phyloP scores from a whole-genome alignment of 2,329 filamentous ascomycete genomes.

The Exophiala aquamarina region DNA sequence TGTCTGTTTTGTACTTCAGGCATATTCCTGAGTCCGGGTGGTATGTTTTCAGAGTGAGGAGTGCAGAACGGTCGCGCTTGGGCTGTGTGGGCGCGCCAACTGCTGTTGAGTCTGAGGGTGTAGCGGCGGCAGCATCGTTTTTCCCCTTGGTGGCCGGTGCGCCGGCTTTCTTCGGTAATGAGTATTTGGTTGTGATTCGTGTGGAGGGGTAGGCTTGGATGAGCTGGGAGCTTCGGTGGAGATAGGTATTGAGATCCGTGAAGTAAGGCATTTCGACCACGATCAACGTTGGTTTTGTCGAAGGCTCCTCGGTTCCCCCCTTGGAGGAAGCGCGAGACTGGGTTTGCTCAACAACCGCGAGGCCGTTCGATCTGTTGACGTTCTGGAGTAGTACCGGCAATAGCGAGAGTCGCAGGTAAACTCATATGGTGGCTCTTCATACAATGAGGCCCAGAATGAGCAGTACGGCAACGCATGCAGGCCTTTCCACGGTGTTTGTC shows the following conservation, averaged over 20 bases:
- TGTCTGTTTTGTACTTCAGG: conserved; percentile 88
- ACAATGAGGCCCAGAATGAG: too few relatives aligned
- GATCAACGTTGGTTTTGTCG: too few relatives aligned
- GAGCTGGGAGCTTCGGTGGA: conserved; percentile 80
- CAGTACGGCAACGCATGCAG: too few relatives aligned
- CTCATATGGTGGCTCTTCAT: too few relatives aligned
- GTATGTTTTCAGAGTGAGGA: conserved; percentile 83
- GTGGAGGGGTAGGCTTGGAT: conserved; percentile 83
- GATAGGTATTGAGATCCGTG: conserved; percentile 83
- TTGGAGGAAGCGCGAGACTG: too few relatives aligned
- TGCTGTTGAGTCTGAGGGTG: conserved; percentile 33
- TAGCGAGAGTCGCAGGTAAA: too few relatives aligned
- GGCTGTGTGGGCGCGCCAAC: conserved; percentile 29
- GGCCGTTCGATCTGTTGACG: too few relatives aligned
- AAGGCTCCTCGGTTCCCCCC: too few relatives aligned
- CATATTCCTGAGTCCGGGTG: conserved; percentile 78
- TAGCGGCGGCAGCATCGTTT: conserved; percentile 20
- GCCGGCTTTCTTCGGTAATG: conserved; percentile 34
- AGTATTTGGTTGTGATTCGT: conserved; percentile 89
- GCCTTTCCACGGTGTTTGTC: too few relatives aligned
- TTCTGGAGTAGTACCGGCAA: too few relatives aligned
- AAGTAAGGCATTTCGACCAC: conserved; percentile 77
- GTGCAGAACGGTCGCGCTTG: conserved; percentile 54
- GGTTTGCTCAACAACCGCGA: too few relatives aligned
- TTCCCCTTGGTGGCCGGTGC: conserved; percentile 30